Conservation (phyloP, 768 basidiomycete species). For the Suillus sp. region DNA sequence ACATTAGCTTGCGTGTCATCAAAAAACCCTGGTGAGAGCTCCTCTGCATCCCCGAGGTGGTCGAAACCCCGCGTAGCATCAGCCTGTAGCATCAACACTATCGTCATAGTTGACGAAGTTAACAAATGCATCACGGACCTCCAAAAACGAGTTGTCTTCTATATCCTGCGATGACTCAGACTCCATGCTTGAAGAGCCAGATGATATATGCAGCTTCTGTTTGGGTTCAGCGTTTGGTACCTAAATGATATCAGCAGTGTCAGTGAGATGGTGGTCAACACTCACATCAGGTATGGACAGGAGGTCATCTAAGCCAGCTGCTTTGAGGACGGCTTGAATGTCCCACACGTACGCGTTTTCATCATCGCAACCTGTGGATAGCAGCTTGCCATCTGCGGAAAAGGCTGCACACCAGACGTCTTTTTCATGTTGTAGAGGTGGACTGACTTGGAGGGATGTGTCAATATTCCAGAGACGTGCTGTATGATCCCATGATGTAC, state of each 20-base stretch:
- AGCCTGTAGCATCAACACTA: not conserved
- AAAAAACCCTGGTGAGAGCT: not conserved
- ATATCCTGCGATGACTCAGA: no score
- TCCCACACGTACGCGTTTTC: not conserved
- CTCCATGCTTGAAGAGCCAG: no score
- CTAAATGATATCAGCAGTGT: no score
- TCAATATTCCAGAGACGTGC: constrained; percentile 13
- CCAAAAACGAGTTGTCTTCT: no score
- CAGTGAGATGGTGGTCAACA: not conserved
- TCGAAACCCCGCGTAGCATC: not conserved
- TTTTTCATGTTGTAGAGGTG: not conserved
- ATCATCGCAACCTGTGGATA: not conserved
- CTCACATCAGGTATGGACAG: not conserved
- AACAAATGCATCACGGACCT: no score
- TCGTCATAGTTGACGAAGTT: no score
- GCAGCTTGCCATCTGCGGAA: constrained; percentile 10
- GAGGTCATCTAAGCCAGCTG: not conserved
- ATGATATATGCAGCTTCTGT: no score
- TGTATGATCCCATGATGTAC: not conserved
- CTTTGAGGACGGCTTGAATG: not conserved
- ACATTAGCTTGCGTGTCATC: not conserved
- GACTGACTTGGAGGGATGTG: not conserved
- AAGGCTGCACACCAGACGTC: not conserved
- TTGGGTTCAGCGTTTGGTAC: no score
- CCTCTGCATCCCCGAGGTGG: not conserved